These are phyloP conservation scores for Lenzites betulinus DNA, from an alignment of 768 basidiomycete genomes.

Conservation along the genomic window DNA sequence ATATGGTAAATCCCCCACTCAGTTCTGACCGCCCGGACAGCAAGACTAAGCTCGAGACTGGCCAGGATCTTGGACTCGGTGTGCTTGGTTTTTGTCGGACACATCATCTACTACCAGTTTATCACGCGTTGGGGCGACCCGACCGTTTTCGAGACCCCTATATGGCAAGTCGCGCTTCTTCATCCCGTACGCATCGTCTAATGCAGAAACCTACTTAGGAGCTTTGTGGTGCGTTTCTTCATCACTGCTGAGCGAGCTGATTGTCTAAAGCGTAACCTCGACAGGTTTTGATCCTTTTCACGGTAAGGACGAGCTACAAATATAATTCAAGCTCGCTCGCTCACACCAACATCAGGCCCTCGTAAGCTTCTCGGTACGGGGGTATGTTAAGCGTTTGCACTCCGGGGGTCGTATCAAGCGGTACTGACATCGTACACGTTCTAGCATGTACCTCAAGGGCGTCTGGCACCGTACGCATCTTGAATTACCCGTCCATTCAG, in stretches of 20 bases:
- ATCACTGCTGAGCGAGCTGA: too few relatives aligned
- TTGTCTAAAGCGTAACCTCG: not conserved
- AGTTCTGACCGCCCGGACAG: too few relatives aligned
- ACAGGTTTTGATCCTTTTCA: not conserved
- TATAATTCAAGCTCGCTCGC: too few relatives aligned
- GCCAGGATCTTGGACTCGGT: constrained; percentile 7
- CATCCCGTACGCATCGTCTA: not conserved
- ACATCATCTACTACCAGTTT: constrained; percentile 10
- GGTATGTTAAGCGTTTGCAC: not conserved
- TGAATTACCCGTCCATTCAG: not conserved
- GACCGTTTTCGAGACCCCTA: not conserved
- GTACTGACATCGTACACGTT: not conserved
- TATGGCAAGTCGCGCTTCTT: not conserved
- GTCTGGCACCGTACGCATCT: constrained; percentile 48
- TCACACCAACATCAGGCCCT: not conserved
- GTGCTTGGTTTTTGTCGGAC: not conserved
- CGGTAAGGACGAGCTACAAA: not conserved
- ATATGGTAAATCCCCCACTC: not conserved
- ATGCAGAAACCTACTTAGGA: not conserved
- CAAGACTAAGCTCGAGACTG: not conserved
- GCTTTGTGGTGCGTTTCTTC: constrained; percentile 1
- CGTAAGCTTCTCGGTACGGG: constrained; percentile 15
- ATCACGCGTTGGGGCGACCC: constrained; percentile 8
- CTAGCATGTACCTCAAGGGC: constrained; percentile 51
- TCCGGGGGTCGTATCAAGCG: not conserved